Evolutionary conservation across 2,329 filamentous ascomycete species (phyloP).

Genomic region (Cytospora schulzeri): DNA sequence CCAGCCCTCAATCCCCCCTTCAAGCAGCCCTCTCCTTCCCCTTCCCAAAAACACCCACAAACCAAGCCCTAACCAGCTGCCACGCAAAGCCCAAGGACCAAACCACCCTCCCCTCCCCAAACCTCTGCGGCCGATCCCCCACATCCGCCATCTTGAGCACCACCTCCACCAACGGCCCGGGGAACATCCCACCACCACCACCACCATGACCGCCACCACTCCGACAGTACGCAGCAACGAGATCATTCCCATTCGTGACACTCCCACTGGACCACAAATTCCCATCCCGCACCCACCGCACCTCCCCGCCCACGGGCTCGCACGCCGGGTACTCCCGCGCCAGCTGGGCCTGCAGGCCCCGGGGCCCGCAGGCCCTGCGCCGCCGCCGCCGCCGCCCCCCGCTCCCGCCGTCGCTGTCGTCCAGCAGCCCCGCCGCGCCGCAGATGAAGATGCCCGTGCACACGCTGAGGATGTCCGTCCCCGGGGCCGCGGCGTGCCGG

Average conservation of each 20-base stretch:
- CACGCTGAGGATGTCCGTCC: slow-evolving; percentile 52
- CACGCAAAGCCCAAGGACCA: slow-evolving; percentile 39
- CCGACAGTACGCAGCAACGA: slow-evolving; percentile 55
- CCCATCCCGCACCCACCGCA: slow-evolving; percentile 55
- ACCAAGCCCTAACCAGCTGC: slow-evolving; percentile 42
- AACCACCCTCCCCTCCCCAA: slow-evolving; percentile 38
- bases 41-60: slow-evolving; percentile 28
- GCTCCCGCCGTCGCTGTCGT: slow-evolving; percentile 39
- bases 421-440: slow-evolving; percentile 50
- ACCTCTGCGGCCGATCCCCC: slow-evolving; percentile 50
- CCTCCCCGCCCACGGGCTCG: slow-evolving; percentile 47
- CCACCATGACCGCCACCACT: no score
- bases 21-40: not conserved
- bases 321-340: slow-evolving; percentile 38
- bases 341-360: slow-evolving; percentile 45
- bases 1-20: no score
- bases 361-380: slow-evolving; percentile 50
- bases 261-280: slow-evolving; percentile 59
- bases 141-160: slow-evolving; percentile 48
- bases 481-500: slow-evolving; percentile 41
- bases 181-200: slow-evolving; percentile 49
- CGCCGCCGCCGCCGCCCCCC: slow-evolving; percentile 26
- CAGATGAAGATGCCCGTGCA: slow-evolving; percentile 55
- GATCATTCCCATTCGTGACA: slow-evolving; percentile 59
- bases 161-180: slow-evolving; percentile 47